These are phyloP conservation scores for Panaeolus papilionaceus DNA, from an alignment of 768 basidiomycete species.

Conservation along the genomic window DNA sequence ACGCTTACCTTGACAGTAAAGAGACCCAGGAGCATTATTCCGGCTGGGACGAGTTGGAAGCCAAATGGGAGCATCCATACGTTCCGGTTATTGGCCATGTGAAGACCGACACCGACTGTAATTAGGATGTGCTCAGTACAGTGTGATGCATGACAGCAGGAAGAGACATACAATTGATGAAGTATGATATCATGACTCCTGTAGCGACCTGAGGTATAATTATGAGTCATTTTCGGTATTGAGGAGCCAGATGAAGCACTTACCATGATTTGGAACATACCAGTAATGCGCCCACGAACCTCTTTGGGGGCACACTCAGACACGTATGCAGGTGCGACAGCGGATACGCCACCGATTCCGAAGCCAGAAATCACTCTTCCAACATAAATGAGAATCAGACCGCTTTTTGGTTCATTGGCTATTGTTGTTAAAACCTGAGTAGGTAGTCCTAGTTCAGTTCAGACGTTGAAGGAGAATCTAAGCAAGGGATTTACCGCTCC, in stretches of 20 bases:
- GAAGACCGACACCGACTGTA: slow-evolving; percentile 64
- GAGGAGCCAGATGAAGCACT: slow-evolving; percentile 14
- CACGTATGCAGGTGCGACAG: slow-evolving; percentile 87
- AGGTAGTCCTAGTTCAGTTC: neutral
- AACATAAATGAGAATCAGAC: slow-evolving; percentile 74
- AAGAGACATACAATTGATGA: slow-evolving; percentile 68
- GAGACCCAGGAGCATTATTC: slow-evolving; percentile 71
- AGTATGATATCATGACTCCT: slow-evolving; percentile 88
- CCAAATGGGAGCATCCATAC: slow-evolving; percentile 80
- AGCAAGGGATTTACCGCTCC: slow-evolving; percentile 62
- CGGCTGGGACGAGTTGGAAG: slow-evolving; percentile 77
- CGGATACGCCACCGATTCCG: slow-evolving; percentile 83
- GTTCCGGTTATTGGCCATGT: slow-evolving; percentile 50
- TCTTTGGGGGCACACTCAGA: slow-evolving; percentile 89
- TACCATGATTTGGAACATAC: slow-evolving; percentile 87
- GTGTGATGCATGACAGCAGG: slow-evolving; percentile 9
- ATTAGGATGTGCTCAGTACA: slow-evolving; percentile 11
- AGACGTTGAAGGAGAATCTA: slow-evolving; percentile 1
- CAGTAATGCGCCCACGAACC: slow-evolving; percentile 85
- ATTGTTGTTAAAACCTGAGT: slow-evolving; percentile 72
- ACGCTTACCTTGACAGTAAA: slow-evolving; percentile 63
- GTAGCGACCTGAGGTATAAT: slow-evolving; percentile 54
- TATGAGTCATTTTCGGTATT: neutral
- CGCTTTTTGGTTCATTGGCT: slow-evolving; percentile 56
- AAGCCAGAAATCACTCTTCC: slow-evolving; percentile 83